Evolutionary conservation across 768 basidiomycete genomes (phyloP), one percentile per base, ranked within the genome.

Genomic region (Calocera viscosa): DNA sequence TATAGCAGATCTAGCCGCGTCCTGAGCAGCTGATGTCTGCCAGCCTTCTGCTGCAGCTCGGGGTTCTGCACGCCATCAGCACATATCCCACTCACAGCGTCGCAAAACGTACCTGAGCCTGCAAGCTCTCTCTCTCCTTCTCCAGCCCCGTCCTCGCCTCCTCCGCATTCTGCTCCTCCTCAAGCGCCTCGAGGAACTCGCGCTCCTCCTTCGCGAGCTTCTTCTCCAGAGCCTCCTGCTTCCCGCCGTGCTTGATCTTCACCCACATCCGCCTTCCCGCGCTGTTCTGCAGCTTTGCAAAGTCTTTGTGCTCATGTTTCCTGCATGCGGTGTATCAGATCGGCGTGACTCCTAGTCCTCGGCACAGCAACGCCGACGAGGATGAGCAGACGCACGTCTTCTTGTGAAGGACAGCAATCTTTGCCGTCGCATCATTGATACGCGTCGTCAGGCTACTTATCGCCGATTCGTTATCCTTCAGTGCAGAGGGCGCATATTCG

Each of bases 241-340:
- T 60, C 53, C 53, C 53, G 11, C 53, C 53, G 30, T 60, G 53
- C 53, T 32, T 26, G 53, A 60, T 26, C 53, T 60, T 60, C 14
- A 60, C 53, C 26, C 24, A 32, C 53, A 60, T 5, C 53, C 53
- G 2, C 24, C 53, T 12, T 10, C 53, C 53, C 11, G 53, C 53
- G 53, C 53, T 60, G 19, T 60, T 60, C 53, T 60, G 53, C 53
- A 60, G 53, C 19, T 60, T 60, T 5, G 53, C 53, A 60, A 60
- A 60, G 22, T 60, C 53, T 19, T 60, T 60, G 30, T 60, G 53
- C 30, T 60, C 53, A 16, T 16, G 5, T 10, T 60, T 60, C 11
- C 53, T 60, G 30, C 53, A 16, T 5, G 53, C 53, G 30, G 30
- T 32, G 19, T 19, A 24, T 24, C 24, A 17, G 16, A 19, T 40